Evolutionary conservation across 306 rosid species (phyloP).

Genomic region (Malus orientalis): DNA sequence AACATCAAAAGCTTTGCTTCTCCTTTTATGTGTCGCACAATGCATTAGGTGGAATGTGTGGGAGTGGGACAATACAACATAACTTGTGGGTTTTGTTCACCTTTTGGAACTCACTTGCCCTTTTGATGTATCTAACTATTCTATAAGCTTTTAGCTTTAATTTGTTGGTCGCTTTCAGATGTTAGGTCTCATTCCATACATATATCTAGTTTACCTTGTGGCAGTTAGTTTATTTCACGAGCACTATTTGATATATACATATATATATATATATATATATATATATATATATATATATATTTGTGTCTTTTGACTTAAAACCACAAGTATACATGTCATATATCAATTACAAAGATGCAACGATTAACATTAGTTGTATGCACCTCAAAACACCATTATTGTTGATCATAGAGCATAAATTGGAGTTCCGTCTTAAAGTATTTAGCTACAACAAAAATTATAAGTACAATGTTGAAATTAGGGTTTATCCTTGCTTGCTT

Average conservation of each 20-base stretch:
- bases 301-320: too few species aligned
- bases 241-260: neutral
- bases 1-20: neutral
- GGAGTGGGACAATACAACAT: constrained; percentile 10
- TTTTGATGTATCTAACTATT: constrained; percentile 2
- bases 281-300: too few species aligned
- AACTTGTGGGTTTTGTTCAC: constrained; percentile 19
- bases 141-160: neutral
- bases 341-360: neutral
- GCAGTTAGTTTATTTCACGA: neutral
- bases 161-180: constrained; percentile 18
- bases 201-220: neutral
- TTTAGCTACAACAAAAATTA: too few species aligned
- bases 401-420: neutral
- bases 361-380: neutral
- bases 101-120: constrained; percentile 22
- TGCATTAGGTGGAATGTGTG: neutral
- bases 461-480: neutral
- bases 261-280: too few species aligned
- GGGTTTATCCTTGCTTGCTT: neutral
- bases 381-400: neutral
- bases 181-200: constrained; percentile 37
- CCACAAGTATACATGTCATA: too few species aligned
- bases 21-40: constrained; percentile 5
- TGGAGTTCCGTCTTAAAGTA: neutral